Conservation (phyloP, 352 stramenopile genomes). For the Elongisporangium undulatum region DNA sequence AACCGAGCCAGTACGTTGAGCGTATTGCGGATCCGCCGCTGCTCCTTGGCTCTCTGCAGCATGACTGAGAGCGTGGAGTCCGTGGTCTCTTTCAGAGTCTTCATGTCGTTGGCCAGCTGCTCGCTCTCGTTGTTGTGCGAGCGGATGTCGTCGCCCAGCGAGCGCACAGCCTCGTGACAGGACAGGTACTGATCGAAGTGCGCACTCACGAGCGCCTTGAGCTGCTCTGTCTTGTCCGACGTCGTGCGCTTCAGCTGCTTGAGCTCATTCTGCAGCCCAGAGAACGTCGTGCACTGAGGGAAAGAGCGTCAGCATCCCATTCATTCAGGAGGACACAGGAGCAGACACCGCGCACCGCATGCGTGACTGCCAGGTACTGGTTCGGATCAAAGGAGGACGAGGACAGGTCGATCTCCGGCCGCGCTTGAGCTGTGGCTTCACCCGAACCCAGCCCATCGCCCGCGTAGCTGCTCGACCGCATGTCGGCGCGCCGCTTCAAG, state of each 20-base stretch:
- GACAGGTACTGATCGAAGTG: slow-evolving; percentile 85
- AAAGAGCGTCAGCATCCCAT: neutral
- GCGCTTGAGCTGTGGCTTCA: slow-evolving; percentile 1
- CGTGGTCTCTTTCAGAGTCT: slow-evolving; percentile 48
- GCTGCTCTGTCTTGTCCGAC: slow-evolving; percentile 80
- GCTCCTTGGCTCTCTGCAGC: slow-evolving; percentile 67
- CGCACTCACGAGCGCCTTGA: slow-evolving; percentile 73
- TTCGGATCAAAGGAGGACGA: slow-evolving; percentile 53
- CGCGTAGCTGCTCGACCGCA: slow-evolving; percentile 1
- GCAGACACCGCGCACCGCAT: slow-evolving; percentile 42
- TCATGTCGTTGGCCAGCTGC: slow-evolving; percentile 43
- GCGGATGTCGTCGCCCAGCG: slow-evolving; percentile 55
- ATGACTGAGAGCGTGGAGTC: slow-evolving; percentile 74
- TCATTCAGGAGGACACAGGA: neutral
- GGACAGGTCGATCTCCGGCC: slow-evolving; percentile 44
- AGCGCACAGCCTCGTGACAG: slow-evolving; percentile 72
- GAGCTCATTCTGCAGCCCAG: slow-evolving; percentile 56
- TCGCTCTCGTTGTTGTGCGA: slow-evolving; percentile 58
- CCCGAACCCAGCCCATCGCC: slow-evolving; percentile 1
- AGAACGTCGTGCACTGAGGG: slow-evolving; percentile 52
- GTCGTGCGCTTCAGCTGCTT: slow-evolving; percentile 64
- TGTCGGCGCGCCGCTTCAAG: slow-evolving; percentile 11
- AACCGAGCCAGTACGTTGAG: slow-evolving; percentile 63
- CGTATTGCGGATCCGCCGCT: slow-evolving; percentile 72
- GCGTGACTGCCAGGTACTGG: slow-evolving; percentile 56